phyloP scores from a whole-genome alignment of 2,329 filamentous ascomycete species.

The Fusarium sp. region DNA sequence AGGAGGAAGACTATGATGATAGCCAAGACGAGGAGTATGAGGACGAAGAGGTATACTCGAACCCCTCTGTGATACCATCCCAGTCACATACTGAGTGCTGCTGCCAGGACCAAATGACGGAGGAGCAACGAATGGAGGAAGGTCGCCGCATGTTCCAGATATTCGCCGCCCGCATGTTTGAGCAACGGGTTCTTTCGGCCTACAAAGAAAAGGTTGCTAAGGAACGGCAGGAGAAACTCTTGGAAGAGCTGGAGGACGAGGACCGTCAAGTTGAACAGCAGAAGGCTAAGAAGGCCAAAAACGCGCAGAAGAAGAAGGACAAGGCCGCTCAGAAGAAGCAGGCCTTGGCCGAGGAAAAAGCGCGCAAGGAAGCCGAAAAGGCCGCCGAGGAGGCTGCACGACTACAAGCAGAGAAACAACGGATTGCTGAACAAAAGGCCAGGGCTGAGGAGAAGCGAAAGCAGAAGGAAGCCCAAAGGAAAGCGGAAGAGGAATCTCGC shows the following conservation, averaged over 20 bases:
- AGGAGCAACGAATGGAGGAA: constrained; percentile 99
- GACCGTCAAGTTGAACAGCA: constrained; percentile 81
- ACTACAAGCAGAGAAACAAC: constrained; percentile 83
- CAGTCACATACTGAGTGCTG: constrained; percentile 62
- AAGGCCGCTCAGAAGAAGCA: constrained; percentile 92
- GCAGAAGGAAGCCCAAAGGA: constrained; percentile 92
- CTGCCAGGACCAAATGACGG: constrained; percentile 92
- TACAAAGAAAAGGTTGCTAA: constrained; percentile 97
- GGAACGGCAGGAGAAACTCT: constrained; percentile 90
- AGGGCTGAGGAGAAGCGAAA: constrained; percentile 92
- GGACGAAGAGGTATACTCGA: constrained; percentile 82
- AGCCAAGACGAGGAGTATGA: constrained; percentile 78
- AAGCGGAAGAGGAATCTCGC: constrained; percentile 90
- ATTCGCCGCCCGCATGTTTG: constrained; percentile 99
- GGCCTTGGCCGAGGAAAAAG: constrained; percentile 91
- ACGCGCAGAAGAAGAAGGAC: constrained; percentile 95
- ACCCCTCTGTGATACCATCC: constrained; percentile 58
- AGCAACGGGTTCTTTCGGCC: constrained; percentile 95
- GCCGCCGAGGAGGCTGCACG: constrained; percentile 87
- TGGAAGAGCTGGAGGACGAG: constrained; percentile 94
- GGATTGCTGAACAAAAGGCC: constrained; percentile 83
- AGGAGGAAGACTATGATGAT: constrained; percentile 74
- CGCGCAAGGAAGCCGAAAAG: constrained; percentile 88
- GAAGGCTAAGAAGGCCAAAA: constrained; percentile 93
- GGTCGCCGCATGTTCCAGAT: constrained; percentile 99